These are phyloP conservation scores for Plasmodium berghei DNA, from an alignment of 169 alveolate species.

Conservation along the genomic window DNA sequence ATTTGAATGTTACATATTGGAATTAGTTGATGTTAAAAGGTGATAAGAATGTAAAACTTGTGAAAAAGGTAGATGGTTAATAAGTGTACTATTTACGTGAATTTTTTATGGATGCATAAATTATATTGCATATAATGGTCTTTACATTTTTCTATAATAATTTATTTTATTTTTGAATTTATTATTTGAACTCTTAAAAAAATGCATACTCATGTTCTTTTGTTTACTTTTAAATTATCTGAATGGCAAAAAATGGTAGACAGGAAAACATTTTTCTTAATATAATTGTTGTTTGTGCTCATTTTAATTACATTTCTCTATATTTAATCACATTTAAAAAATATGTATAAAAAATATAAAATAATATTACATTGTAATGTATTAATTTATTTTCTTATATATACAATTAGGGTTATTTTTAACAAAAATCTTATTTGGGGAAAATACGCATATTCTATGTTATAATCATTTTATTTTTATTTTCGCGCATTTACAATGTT, in stretches of 20 bases:
- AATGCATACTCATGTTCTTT: slow-evolving; percentile 7
- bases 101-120: too few species aligned
- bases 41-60: not conserved
- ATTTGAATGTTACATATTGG: slow-evolving; percentile 18
- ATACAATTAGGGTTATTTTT: too few species aligned
- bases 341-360: not conserved
- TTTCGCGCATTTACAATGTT: not conserved
- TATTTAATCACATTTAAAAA: slow-evolving; percentile 16
- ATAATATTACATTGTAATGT: not conserved
- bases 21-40: not conserved
- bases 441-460: not conserved
- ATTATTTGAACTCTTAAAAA: not conserved
- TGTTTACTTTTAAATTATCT: slow-evolving; percentile 66
- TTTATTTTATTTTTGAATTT: not conserved
- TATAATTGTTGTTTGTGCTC: slow-evolving; percentile 55
- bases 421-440: too few species aligned
- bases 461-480: slow-evolving; percentile 7
- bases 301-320: slow-evolving; percentile 35
- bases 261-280: slow-evolving; percentile 63
- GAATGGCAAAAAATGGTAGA: slow-evolving; percentile 73
- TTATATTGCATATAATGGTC: too few species aligned
- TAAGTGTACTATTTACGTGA: not conserved
- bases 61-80: not conserved
- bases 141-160: too few species aligned
- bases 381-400: slow-evolving; percentile 5